Evolutionary conservation across 176 grass and related monocot species (phyloP).

Genomic region (Juncus inflexus): DNA sequence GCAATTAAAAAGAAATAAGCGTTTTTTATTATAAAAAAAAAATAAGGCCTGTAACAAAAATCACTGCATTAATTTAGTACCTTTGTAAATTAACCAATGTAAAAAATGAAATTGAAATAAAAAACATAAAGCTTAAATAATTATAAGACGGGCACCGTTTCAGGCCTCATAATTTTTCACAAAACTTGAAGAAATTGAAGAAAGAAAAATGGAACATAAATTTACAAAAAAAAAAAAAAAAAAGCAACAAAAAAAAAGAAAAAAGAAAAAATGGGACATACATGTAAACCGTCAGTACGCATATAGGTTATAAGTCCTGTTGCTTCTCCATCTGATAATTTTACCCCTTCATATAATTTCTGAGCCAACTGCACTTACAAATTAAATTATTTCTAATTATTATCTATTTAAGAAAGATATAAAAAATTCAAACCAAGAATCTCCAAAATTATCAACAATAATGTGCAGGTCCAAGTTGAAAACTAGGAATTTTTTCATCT

Average conservation of each 20-base stretch:
- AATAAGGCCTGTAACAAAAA: constrained; percentile 24
- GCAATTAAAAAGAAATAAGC: not conserved
- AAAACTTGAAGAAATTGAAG: too few relatives aligned
- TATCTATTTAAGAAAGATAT: constrained; percentile 7
- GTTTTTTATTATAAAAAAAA: not conserved
- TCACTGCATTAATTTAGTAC: not conserved
- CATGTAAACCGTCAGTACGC: constrained; percentile 96
- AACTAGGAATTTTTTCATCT: too few relatives aligned
- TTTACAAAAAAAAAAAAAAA: too few relatives aligned
- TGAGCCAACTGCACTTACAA: constrained; percentile 74
- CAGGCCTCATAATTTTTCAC: too few relatives aligned
- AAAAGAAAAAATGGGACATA: constrained; percentile 17
- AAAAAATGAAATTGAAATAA: not conserved
- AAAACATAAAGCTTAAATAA: constrained; percentile 10
- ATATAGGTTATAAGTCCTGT: constrained; percentile 95
- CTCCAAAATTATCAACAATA: not conserved
- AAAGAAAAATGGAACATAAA: too few relatives aligned
- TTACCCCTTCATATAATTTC: constrained; percentile 88
- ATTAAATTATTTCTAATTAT: constrained; percentile 1
- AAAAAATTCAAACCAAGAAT: constrained; percentile 15
- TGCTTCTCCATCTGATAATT: constrained; percentile 71
- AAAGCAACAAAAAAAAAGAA: too few relatives aligned
- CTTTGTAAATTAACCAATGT: not conserved
- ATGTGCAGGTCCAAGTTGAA: too few relatives aligned
- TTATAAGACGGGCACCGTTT: too few relatives aligned